Evolutionary conservation across 176 grass and related monocot genomes (phyloP), one percentile per base, ranked within the genome.

Genomic region (Urochloa ruziziensis): DNA sequence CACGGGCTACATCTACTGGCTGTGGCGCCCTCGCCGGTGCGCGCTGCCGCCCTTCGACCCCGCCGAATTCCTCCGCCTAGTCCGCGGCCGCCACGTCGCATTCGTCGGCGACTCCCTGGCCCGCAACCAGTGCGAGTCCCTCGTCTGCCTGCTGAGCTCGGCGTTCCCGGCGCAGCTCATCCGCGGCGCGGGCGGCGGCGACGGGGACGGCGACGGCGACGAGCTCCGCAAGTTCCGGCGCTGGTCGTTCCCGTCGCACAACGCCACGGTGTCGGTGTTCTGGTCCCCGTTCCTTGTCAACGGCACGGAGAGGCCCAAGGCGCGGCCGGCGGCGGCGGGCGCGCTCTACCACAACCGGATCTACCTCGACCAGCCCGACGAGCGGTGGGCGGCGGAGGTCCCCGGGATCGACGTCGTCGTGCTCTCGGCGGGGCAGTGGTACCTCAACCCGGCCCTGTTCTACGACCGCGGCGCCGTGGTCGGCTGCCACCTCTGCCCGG

Each of bases 241-340:
- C 36, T 96, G 94, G 94, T 66, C 88, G 44, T 93, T 96, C 58
- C 80, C 63, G 52, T 85, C 85, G 28, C 85, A 93, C 67, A 47
- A 91, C 83, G 72, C 53, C 2, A 98, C 93, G 17, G 74, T 98
- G 78, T 98, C 96, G 4, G 86, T 98, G 53, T 84, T 87, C 88
- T 95, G 96, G 96, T 91, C 88, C 0, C 91, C 91, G 62, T 95
- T 98, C 89, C 82, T 98, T 67, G 91, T 98, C 56, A 91, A 93
- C 33, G 96, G 96, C 37, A 86, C 88, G 21, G 87, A 94, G 80
- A 91, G 88, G 63, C 23, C 82, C n/a, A 80, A 80, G 15, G 34
- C 66, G 36, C 21, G 36, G 37, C 23, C 66, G 67, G 0, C 85
- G 16, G 69, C 49, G 21, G 70, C 65, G 21, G 67, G 42, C 0